Evolutionary conservation across 2,329 filamentous ascomycete genomes (phyloP), one percentile per base, ranked within the genome.

Genomic region (Ophiostoma sp.): DNA sequence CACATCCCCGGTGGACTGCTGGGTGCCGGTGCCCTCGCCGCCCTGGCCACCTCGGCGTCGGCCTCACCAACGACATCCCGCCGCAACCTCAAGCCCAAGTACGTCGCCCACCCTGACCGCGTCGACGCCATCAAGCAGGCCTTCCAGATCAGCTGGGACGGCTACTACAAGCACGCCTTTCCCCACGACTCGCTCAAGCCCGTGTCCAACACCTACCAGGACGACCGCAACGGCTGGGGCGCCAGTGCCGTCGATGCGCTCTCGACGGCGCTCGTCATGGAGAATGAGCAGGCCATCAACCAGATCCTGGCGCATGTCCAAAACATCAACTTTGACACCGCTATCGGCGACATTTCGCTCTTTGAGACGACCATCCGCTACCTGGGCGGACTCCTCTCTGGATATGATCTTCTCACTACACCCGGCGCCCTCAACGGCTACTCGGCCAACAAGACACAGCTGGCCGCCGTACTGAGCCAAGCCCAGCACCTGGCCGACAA

Each of bases 361-460:
- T 97, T 97, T 78, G 94, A 97, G 82, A 97, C 93, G 0, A 97
- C 93, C 0, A 97, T 97, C 78, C 90, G 94, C 36, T 97, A 97
- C 78, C 83, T 97, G 0, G 94, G 89, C 11, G 94, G 94, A 19
- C 85, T 97, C 78, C 79, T 97, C 9, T 92, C 94, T 2, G 93
- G 86, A 3, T 91, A 93, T 77, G 92, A 93, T 79, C 85, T 97
- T 68, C 83, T 97, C 64, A 90, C 84, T 9, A 69, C 66, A 1
- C 45, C 66, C 0, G 92, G 92, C 0, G 91, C 92, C 0, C 84
- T 90, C 22, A 82, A 85, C 19, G 82, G 91, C 17, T 50, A 45
- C 31, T 77, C 79, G 11, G 61, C 61, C 75, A 76, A 83, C 70
- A 75, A 80, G 22, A 78, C 79, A 5, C 85, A 86, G 4, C 86